A percentile compares a stretch with the other conserved stretches of the same genome.
Conservation (phyloP, 305 asterid genomes). For the Solanum hybrid region DNA sequence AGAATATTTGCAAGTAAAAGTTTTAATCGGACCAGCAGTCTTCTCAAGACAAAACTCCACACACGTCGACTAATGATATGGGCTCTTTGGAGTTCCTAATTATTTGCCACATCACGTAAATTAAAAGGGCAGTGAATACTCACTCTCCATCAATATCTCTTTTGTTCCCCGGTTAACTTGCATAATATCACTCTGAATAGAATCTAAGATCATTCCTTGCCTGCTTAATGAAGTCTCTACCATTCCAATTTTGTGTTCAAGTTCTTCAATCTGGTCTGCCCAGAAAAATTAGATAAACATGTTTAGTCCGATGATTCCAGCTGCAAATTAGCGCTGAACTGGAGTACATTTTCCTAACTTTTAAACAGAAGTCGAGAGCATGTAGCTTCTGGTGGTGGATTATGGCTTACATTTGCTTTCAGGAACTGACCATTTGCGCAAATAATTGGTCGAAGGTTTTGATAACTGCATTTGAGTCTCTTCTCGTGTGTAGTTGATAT, state of each 20-base stretch:
- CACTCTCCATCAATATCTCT: conserved; percentile 63
- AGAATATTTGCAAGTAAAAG: background rate
- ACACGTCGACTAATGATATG: background rate
- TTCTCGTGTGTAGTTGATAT: conserved; percentile 43
- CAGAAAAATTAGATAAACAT: conserved; percentile 10
- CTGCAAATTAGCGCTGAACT: background rate
- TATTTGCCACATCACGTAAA: background rate
- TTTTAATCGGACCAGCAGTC: background rate
- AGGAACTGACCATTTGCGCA: conserved; percentile 65
- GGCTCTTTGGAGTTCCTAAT: background rate
- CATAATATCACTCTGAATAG: conserved; percentile 77
- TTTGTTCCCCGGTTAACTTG: conserved; percentile 79
- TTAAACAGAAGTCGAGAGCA: background rate
- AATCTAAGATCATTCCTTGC: conserved; percentile 74
- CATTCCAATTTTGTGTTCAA: conserved; percentile 73
- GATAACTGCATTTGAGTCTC: conserved; percentile 52
- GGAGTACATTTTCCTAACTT: background rate
- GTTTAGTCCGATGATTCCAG: background rate
- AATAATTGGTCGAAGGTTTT: conserved; percentile 52
- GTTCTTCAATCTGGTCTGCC: conserved; percentile 75
- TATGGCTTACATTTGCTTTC: conserved; percentile 58
- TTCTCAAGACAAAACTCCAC: background rate
- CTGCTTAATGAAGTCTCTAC: conserved; percentile 74
- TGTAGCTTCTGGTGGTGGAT: background rate
- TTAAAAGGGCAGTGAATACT: conserved; percentile 24